These are phyloP conservation scores for Mikania micrantha DNA, from an alignment of 129 eudicot genomes.

Conservation along the genomic window DNA sequence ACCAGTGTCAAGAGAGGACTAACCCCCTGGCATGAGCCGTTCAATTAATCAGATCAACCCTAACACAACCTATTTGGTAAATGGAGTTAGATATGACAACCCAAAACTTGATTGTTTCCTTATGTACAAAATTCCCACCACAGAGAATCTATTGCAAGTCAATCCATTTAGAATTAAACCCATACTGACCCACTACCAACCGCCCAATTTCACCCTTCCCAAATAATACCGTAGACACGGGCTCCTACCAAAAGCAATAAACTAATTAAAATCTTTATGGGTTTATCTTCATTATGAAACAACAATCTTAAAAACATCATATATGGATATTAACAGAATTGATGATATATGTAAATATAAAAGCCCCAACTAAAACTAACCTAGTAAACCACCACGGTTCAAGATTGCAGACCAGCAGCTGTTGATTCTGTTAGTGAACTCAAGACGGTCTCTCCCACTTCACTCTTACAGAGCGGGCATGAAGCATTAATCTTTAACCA, in stretches of 20 bases:
- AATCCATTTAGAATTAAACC: no score
- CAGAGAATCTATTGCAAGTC: no score
- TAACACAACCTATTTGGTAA: no score
- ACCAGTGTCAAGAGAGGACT: no score
- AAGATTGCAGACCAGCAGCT: constrained; percentile 17
- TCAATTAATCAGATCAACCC: no score
- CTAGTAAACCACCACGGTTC: neutral
- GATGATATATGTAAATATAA: constrained; percentile 1
- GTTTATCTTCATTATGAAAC: constrained; percentile 22
- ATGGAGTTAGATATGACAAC: no score
- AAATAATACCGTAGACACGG: neutral
- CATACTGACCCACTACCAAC: no score
- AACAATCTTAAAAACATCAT: constrained; percentile 12
- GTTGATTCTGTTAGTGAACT: constrained; percentile 43
- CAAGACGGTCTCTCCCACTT: constrained; percentile 63
- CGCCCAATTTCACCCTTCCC: neutral
- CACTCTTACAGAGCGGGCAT: constrained; percentile 85
- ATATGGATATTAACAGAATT: constrained; percentile 14
- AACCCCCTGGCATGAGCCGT: no score
- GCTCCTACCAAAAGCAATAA: constrained; percentile 14
- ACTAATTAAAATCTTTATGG: neutral
- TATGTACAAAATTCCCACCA: no score
- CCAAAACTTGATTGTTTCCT: no score
- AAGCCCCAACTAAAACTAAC: constrained; percentile 5
- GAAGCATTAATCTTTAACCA: constrained; percentile 52